Evolutionary conservation across 2,329 filamentous ascomycete species (phyloP).

Genomic region (Aspergillus pseudoviridinutans): DNA sequence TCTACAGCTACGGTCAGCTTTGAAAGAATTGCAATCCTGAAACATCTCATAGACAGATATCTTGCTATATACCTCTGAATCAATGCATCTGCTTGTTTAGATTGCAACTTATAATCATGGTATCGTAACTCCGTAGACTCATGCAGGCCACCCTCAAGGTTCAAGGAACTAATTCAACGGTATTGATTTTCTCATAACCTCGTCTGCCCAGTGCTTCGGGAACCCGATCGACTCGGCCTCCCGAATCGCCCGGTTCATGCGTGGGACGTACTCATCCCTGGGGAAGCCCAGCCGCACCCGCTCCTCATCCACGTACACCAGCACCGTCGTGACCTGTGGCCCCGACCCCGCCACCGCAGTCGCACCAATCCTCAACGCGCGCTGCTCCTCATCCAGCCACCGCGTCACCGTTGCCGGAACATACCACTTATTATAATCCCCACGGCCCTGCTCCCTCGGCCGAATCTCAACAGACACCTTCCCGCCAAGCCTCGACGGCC

Average conservation of each 20-base stretch:
- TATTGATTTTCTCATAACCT: conserved; percentile 38
- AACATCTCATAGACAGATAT: background rate
- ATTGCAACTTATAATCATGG: background rate
- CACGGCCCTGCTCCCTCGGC: conserved; percentile 30
- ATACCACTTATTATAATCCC: conserved; percentile 39
- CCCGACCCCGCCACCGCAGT: conserved; percentile 8
- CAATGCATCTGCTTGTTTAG: background rate
- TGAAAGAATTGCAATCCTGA: background rate
- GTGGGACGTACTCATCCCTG: conserved; percentile 36
- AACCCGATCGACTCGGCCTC: conserved; percentile 36
- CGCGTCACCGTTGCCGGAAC: conserved; percentile 23
- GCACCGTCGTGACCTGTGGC: conserved; percentile 19
- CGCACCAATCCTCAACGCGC: conserved; percentile 1
- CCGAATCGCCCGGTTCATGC: conserved; percentile 42
- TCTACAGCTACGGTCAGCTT: background rate
- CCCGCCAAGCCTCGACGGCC: background rate
- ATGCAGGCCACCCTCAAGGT: background rate
- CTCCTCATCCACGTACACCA: conserved; percentile 43
- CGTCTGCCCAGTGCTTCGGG: conserved; percentile 31
- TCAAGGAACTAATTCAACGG: conserved; percentile 15
- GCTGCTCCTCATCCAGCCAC: conserved; percentile 27
- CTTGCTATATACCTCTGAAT: background rate
- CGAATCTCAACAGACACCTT: conserved; percentile 15
- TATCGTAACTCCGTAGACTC: background rate
- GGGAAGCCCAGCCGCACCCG: conserved; percentile 30